phyloP scores from a whole-genome alignment of 1,284 basidiomycete genomes.

The Microstroma glucosiphilum region DNA sequence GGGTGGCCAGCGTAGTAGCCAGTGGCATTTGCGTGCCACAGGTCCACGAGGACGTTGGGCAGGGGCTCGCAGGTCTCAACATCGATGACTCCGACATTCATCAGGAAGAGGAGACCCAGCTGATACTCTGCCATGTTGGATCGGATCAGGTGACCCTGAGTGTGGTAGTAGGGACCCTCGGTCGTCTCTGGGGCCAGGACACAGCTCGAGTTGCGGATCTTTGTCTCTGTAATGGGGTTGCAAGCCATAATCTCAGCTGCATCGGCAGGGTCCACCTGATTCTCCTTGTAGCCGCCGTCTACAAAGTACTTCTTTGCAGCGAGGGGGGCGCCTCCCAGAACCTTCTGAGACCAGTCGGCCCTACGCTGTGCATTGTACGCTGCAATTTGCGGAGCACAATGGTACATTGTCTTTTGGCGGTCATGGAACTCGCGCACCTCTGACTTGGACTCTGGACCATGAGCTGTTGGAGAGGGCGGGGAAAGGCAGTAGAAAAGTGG shows the following conservation, averaged over 20 bases:
- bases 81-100: conserved; percentile 69
- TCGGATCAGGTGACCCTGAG: conserved; percentile 55
- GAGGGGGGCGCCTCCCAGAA: conserved; percentile 36
- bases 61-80: conserved; percentile 67
- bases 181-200: conserved; percentile 53
- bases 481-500: background rate
- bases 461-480: conserved; percentile 27
- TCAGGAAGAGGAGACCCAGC: conserved; percentile 56
- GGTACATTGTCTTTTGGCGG: conserved; percentile 49
- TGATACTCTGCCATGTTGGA: conserved; percentile 58
- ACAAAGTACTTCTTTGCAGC: conserved; percentile 50
- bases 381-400: conserved; percentile 51
- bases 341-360: conserved; percentile 39
- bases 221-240: conserved; percentile 36
- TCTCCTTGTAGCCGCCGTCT: conserved; percentile 45
- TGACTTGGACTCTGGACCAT: conserved; percentile 43
- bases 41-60: conserved; percentile 64
- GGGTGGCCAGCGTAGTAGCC: conserved; percentile 55
- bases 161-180: conserved; percentile 56
- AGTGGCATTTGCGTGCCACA: conserved; percentile 57
- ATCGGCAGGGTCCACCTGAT: conserved; percentile 22
- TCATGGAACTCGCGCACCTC: conserved; percentile 44
- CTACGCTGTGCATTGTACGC: conserved; percentile 48
- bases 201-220: conserved; percentile 51
- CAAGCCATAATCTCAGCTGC: conserved; percentile 45